phyloP scores from a whole-genome alignment of 169 alveolate species.

The Neospora caninum region DNA sequence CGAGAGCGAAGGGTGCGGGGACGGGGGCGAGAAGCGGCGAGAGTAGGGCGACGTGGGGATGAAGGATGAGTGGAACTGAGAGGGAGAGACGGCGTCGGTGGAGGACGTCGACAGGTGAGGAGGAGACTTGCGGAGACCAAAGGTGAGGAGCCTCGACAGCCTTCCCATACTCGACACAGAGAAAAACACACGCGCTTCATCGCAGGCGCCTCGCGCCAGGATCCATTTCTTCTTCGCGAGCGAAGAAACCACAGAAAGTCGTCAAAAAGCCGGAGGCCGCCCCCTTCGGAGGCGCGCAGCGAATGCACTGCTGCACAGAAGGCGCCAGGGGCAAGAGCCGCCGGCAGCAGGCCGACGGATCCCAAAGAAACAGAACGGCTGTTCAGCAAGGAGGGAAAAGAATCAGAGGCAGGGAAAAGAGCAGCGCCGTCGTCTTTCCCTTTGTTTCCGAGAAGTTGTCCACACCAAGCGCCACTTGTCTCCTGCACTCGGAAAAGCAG shows the following conservation, averaged over 20 bases:
- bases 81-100: background rate
- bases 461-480: too few species aligned
- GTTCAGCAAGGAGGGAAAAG: too few species aligned
- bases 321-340: too few species aligned
- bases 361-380: too few species aligned
- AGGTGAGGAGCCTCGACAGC: conserved; percentile 1
- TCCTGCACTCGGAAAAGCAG: too few species aligned
- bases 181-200: background rate
- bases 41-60: background rate
- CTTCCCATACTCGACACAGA: background rate
- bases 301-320: background rate
- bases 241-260: background rate
- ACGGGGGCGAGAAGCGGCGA: background rate
- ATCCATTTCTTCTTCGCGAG: background rate
- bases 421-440: too few species aligned
- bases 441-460: too few species aligned
- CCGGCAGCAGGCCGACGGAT: too few species aligned
- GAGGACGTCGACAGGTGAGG: background rate
- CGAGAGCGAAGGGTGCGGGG: background rate
- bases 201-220: background rate
- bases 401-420: too few species aligned
- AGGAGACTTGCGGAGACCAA: background rate
- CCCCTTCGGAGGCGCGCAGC: background rate
- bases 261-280: background rate
- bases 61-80: background rate